Conservation (phyloP, 2,329 filamentous ascomycete genomes). For the Tolypocladium inflatum region DNA sequence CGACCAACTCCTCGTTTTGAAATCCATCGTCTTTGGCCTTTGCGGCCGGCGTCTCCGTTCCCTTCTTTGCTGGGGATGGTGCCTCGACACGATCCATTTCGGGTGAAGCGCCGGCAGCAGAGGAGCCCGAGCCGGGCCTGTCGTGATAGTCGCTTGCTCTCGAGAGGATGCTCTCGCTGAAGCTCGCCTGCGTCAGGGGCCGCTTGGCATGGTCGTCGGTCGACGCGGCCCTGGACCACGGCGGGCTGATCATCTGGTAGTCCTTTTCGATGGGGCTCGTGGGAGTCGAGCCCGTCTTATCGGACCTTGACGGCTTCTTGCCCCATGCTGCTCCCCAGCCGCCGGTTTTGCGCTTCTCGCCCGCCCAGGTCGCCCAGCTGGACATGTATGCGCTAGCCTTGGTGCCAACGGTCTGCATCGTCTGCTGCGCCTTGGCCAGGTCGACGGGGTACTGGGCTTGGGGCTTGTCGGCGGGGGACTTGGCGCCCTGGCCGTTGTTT, state of each 20-base stretch:
- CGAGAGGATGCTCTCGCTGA: constrained; percentile 36
- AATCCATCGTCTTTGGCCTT: not conserved
- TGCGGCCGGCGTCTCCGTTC: not conserved
- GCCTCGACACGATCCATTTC: not conserved
- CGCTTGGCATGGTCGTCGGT: constrained; percentile 17
- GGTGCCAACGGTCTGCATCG: constrained; percentile 38
- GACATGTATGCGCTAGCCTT: constrained; percentile 57
- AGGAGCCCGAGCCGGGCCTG: constrained; percentile 4
- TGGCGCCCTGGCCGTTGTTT: constrained; percentile 7
- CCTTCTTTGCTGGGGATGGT: not conserved
- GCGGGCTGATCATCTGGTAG: constrained; percentile 25
- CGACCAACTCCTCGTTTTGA: not conserved
- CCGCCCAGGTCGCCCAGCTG: constrained; percentile 61
- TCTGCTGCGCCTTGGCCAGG: constrained; percentile 32
- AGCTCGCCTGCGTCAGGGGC: constrained; percentile 30
- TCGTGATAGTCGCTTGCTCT: constrained; percentile 20
- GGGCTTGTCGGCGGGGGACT: constrained; percentile 2
- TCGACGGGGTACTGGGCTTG: constrained; percentile 12
- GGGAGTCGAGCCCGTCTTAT: constrained; percentile 21
- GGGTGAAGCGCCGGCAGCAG: not conserved
- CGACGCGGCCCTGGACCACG: constrained; percentile 15
- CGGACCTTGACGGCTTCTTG: constrained; percentile 19
- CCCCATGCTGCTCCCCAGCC: constrained; percentile 34
- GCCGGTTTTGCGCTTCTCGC: constrained; percentile 61
- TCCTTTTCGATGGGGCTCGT: constrained; percentile 26